Evolutionary conservation across 768 basidiomycete genomes (phyloP).

Genomic region (Multifurca ochricompacta): DNA sequence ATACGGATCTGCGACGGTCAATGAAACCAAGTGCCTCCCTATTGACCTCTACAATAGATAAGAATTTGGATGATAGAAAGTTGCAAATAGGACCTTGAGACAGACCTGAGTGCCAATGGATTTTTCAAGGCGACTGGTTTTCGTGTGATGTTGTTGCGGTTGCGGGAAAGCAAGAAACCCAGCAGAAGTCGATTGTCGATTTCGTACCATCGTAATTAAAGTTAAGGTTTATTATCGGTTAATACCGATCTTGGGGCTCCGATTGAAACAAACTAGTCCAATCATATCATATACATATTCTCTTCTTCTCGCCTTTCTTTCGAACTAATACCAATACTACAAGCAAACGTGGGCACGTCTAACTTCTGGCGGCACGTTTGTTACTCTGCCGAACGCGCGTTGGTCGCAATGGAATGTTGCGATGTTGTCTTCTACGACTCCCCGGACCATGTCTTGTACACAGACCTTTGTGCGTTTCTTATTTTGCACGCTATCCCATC

Average conservation of each 20-base stretch:
- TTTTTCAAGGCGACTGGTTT: constrained; percentile 78
- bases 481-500: background rate
- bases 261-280: background rate
- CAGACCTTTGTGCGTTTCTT: constrained; percentile 12
- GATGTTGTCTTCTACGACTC: constrained; percentile 43
- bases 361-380: background rate
- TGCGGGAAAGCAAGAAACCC: background rate
- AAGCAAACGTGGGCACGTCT: background rate
- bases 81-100: background rate
- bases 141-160: constrained; percentile 11
- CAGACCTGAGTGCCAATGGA: constrained; percentile 83
- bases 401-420: constrained; percentile 73
- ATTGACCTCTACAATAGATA: constrained; percentile 69
- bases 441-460: constrained; percentile 36
- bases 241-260: background rate
- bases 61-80: background rate
- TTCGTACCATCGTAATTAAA: background rate
- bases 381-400: background rate
- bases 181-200: constrained; percentile 2
- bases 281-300: too few relatives aligned
- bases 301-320: too few relatives aligned
- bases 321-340: too few relatives aligned
- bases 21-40: constrained; percentile 61
- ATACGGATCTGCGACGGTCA: constrained; percentile 8
- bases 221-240: constrained; percentile 15